A percentile compares a stretch with the other conserved stretches of the same genome.
phyloP scores from a whole-genome alignment of 2,329 filamentous ascomycete genomes.

The Aspergillus ochraceus region DNA sequence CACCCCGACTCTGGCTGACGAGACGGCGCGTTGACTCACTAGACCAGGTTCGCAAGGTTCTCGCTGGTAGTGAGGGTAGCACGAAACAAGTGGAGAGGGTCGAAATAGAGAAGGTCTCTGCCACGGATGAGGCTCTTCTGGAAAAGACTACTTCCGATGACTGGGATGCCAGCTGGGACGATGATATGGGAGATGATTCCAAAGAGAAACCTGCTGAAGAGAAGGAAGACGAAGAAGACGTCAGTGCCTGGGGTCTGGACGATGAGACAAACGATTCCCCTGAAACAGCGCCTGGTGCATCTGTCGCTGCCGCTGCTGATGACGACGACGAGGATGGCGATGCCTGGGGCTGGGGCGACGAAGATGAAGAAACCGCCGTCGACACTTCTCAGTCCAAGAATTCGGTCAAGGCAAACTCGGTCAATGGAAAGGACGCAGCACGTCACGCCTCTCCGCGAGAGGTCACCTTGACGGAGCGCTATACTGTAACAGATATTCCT shows the following conservation, averaged over 20 bases:
- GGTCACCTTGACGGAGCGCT: slow-evolving; percentile 78
- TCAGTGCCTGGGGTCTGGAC: slow-evolving; percentile 54
- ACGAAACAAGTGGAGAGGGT: slow-evolving; percentile 75
- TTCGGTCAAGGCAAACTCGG: slow-evolving; percentile 20
- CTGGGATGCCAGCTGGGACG: slow-evolving; percentile 80
- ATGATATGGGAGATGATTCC: slow-evolving; percentile 55
- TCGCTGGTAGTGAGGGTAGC: slow-evolving; percentile 66
- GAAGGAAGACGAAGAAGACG: slow-evolving; percentile 43
- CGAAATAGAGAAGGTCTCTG: slow-evolving; percentile 77
- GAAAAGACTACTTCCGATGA: slow-evolving; percentile 58
- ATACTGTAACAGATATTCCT: slow-evolving; percentile 85
- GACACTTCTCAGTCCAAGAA: slow-evolving; percentile 21
- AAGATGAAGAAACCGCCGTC: slow-evolving; percentile 45
- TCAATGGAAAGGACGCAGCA: slow-evolving; percentile 19
- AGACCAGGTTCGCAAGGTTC: slow-evolving; percentile 68
- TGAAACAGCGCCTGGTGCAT: slow-evolving; percentile 17
- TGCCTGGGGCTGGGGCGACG: slow-evolving; percentile 86
- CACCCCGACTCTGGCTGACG: slow-evolving; percentile 79
- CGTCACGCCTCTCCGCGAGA: slow-evolving; percentile 51
- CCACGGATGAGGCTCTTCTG: slow-evolving; percentile 65
- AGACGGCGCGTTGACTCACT: slow-evolving; percentile 80
- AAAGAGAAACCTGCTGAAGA: slow-evolving; percentile 16
- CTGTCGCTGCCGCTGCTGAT: slow-evolving; percentile 32
- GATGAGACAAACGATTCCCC: slow-evolving; percentile 35
- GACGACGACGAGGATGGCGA: slow-evolving; percentile 60